These are phyloP conservation scores for Trametes villosa DNA, from an alignment of 768 basidiomycete genomes.

Conservation along the genomic window DNA sequence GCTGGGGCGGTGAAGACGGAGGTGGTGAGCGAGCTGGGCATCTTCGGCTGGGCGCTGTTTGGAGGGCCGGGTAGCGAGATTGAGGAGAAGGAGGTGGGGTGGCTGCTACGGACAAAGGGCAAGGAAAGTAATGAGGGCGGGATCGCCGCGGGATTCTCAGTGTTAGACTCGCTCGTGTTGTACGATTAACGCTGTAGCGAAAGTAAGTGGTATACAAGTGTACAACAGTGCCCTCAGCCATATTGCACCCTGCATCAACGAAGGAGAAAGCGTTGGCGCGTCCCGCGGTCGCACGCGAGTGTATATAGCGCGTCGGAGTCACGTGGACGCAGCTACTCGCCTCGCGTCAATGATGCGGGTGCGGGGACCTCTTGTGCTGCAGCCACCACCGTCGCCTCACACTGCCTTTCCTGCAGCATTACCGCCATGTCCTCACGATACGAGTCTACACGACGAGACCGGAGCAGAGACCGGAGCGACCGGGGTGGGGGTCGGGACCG, in stretches of 20 bases:
- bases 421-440: conserved; percentile 37
- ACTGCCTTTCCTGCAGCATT: neutral
- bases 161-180: conserved; percentile 47
- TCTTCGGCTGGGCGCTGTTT: conserved; percentile 90
- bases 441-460: conserved; percentile 37
- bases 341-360: neutral
- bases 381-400: neutral
- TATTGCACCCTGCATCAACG: neutral
- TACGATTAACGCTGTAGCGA: conserved; percentile 41
- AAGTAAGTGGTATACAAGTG: too few relatives aligned
- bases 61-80: conserved; percentile 47
- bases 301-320: conserved; percentile 1
- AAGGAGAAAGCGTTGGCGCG: neutral
- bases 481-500: conserved; percentile 25
- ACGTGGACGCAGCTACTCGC: neutral
- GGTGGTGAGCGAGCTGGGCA: conserved; percentile 88
- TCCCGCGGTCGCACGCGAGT: too few relatives aligned
- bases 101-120: conserved; percentile 88
- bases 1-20: conserved; percentile 59
- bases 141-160: conserved; percentile 57
- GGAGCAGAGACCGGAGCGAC: conserved; percentile 34
- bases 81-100: conserved; percentile 73
- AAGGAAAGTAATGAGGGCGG: conserved; percentile 93
- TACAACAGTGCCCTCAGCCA: neutral
- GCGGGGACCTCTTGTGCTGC: neutral